These are phyloP conservation scores for Agrocybe pediades DNA, from an alignment of 768 basidiomycete genomes.

Conservation along the genomic window DNA sequence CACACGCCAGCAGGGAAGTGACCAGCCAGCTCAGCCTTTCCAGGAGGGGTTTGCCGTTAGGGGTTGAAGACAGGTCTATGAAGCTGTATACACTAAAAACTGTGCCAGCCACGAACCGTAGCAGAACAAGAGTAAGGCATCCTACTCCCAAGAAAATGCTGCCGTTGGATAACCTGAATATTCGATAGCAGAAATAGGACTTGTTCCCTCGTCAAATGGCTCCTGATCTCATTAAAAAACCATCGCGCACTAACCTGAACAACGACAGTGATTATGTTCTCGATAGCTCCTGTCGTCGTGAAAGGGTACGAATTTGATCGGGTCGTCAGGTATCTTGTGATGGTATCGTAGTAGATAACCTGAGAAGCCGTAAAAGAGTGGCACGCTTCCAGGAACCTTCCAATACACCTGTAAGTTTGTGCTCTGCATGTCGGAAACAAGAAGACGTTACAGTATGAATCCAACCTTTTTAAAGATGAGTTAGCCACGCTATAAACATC, in stretches of 20 bases:
- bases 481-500: neutral
- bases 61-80: slow-evolving; percentile 10
- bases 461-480: neutral
- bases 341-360: slow-evolving; percentile 12
- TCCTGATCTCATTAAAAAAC: neutral
- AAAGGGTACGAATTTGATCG: slow-evolving; percentile 12
- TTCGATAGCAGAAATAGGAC: slow-evolving; percentile 13
- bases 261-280: slow-evolving; percentile 12
- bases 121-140: slow-evolving; percentile 7
- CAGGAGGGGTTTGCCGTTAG: slow-evolving; percentile 9
- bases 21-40: slow-evolving; percentile 13
- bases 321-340: neutral
- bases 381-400: slow-evolving; percentile 7
- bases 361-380: slow-evolving; percentile 12
- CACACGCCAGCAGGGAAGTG: slow-evolving; percentile 13
- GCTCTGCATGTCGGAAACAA: neutral
- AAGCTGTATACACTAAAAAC: slow-evolving; percentile 8
- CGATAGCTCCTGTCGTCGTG: slow-evolving; percentile 6
- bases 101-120: slow-evolving; percentile 15
- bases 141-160: neutral
- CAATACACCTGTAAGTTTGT: neutral
- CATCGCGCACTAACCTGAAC: slow-evolving; percentile 7
- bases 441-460: neutral
- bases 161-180: slow-evolving; percentile 9
- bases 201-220: neutral